These are phyloP conservation scores for Senna tora DNA, from an alignment of 306 rosid species.

Conservation along the genomic window DNA sequence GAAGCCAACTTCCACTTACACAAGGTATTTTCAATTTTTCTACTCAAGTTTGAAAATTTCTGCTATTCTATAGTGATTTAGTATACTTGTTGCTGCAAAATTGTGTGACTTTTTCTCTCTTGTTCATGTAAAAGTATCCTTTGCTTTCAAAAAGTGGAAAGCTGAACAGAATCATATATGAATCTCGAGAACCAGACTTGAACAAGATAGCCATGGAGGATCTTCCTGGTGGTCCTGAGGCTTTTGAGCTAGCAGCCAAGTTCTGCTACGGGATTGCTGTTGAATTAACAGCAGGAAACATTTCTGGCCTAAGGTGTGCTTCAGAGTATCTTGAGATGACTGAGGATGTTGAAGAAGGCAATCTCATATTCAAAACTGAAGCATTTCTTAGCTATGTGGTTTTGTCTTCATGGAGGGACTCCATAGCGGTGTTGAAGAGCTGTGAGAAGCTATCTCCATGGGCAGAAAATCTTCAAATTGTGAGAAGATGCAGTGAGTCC, in stretches of 20 bases:
- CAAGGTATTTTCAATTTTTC: constrained; percentile 62
- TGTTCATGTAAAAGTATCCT: constrained; percentile 65
- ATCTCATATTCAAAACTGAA: constrained; percentile 96
- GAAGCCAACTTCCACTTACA: constrained; percentile 78
- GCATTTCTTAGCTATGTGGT: constrained; percentile 98
- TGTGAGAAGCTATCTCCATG: constrained; percentile 96
- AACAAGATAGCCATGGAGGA: constrained; percentile 75
- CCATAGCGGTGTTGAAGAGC: constrained; percentile 86
- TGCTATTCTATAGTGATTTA: too few relatives aligned
- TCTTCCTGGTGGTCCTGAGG: constrained; percentile 85
- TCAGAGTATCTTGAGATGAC: constrained; percentile 97
- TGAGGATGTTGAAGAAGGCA: constrained; percentile 96
- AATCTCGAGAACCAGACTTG: constrained; percentile 64
- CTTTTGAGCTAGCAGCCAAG: constrained; percentile 83
- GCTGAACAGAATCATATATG: constrained; percentile 84
- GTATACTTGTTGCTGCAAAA: constrained; percentile 12
- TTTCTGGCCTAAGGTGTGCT: constrained; percentile 93
- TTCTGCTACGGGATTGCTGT: constrained; percentile 92
- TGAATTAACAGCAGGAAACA: constrained; percentile 89
- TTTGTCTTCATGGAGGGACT: constrained; percentile 96
- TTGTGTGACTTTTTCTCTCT: constrained; percentile 20
- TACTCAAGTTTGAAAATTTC: neutral
- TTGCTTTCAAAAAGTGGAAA: constrained; percentile 93
- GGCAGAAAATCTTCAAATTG: constrained; percentile 96
- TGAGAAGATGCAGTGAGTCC: constrained; percentile 92